Evolutionary conservation across 2,329 filamentous ascomycete genomes (phyloP), one percentile per base, ranked within the genome.

Genomic region (Fusarium incarnatum): DNA sequence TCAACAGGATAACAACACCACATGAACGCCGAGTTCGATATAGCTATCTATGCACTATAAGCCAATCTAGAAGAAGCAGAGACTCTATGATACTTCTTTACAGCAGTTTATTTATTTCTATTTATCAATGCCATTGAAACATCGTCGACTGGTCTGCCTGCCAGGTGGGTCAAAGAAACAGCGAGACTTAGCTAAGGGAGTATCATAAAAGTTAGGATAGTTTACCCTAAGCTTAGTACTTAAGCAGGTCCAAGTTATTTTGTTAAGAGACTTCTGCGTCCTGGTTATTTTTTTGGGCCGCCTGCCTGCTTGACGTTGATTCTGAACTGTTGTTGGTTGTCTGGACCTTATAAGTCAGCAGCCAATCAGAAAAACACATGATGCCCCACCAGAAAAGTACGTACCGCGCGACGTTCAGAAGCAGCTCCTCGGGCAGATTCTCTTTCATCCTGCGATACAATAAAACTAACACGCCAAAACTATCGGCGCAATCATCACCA

Each of bases 391-490:
- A 15, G 8, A 3, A 12, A 37, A 52, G 56, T 69, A 71, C 53
- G 60, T 67, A 56, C 68, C 56, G 32, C 52, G 34, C 34, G 34
- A 50, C 40, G 34, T 34, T 13, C 27, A 54, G 37, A 25, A 46
- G 34, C 45, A 68, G 54, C 49, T 56, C 50, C 68, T 63, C 48
- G 34, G 34, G 18, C 34, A 67, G 47, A 65, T 68, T 74, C 73
- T 69, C 66, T 40, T 65, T 60, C 57, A 59, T 69, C 68, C 56
- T 59, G 58, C 58, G 62, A 68, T 53, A 50, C 56, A 68, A 65
- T 55, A 73, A 75, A 69, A 62, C 72, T 64, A 75, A 72, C 58
- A 70, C 70, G 60, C 60, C 65, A 47, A 66, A 56, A 58, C 44
- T 65, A 64, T 40, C 37, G 59, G 55, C 55, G 45, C 56, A 46